Evolutionary conservation across 1,284 basidiomycete species (phyloP).

Genomic region (Boletus putidus): DNA sequence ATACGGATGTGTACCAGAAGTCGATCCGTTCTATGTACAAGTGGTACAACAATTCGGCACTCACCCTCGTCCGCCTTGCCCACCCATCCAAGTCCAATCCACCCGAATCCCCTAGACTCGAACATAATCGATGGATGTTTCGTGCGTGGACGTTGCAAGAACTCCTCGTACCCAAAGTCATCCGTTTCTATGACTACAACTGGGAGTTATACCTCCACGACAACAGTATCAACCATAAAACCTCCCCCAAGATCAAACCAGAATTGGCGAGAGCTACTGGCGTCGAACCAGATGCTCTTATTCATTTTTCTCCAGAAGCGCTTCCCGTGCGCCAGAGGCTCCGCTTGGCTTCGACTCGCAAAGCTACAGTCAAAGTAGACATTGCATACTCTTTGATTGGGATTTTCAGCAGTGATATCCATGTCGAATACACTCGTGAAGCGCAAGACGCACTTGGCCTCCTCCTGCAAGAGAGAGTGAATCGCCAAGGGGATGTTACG

Average conservation of each 20-base stretch:
- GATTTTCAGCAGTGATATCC: slow-evolving; percentile 12
- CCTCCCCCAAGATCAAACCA: no score
- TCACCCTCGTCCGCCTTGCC: slow-evolving; percentile 21
- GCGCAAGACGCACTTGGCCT: slow-evolving; percentile 13
- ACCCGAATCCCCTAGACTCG: background rate
- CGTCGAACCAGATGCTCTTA: no score
- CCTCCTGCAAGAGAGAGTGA: slow-evolving; percentile 18
- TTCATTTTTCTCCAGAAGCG: slow-evolving; percentile 14
- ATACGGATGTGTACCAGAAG: background rate
- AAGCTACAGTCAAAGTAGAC: slow-evolving; percentile 14
- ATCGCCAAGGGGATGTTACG: slow-evolving; percentile 2
- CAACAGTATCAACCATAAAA: slow-evolving; percentile 13
- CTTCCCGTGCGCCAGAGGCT: slow-evolving; percentile 12
- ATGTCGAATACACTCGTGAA: slow-evolving; percentile 4
- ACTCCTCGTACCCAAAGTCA: slow-evolving; percentile 12
- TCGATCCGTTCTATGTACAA: slow-evolving; percentile 25
- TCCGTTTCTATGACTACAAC: slow-evolving; percentile 16
- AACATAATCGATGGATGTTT: slow-evolving; percentile 22
- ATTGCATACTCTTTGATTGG: slow-evolving; percentile 22
- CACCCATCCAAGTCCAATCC: background rate
- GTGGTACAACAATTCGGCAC: slow-evolving; percentile 23
- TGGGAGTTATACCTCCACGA: slow-evolving; percentile 11
- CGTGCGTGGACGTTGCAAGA: slow-evolving; percentile 25
- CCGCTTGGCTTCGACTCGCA: slow-evolving; percentile 15
- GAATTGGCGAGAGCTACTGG: no score